Percentiles rank a stretch among this genome's conserved stretches.
Conservation (phyloP, 2,329 filamentous ascomycete genomes). For the Drechslerella coelobrocha region DNA sequence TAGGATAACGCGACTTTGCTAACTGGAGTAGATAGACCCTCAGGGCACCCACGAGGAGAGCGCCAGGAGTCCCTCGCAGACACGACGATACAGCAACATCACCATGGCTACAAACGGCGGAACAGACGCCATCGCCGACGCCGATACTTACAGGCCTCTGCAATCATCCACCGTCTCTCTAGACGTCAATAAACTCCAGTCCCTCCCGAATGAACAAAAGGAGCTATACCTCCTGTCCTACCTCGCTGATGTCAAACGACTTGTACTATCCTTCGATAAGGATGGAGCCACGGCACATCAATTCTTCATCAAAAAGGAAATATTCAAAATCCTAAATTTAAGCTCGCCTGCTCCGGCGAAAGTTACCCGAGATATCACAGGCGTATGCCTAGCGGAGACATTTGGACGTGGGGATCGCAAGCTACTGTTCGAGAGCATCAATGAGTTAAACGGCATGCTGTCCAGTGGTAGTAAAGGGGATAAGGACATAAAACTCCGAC, state of each 20-base stretch:
- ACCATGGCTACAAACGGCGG: slow-evolving; percentile 46
- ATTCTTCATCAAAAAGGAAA: slow-evolving; percentile 88
- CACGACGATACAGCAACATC: slow-evolving; percentile 11
- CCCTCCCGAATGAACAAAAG: slow-evolving; percentile 90
- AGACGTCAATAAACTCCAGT: slow-evolving; percentile 85
- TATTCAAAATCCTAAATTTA: slow-evolving; percentile 90
- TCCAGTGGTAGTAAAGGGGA: slow-evolving; percentile 77
- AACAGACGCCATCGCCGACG: slow-evolving; percentile 19
- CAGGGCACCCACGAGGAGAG: slow-evolving; percentile 34
- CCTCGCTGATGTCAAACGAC: slow-evolving; percentile 78
- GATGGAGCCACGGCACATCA: slow-evolving; percentile 89
- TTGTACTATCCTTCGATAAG: slow-evolving; percentile 75
- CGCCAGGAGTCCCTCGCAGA: slow-evolving; percentile 2
- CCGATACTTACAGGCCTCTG: slow-evolving; percentile 38
- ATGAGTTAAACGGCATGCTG: slow-evolving; percentile 78
- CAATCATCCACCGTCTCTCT: slow-evolving; percentile 67
- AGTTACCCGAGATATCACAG: slow-evolving; percentile 87
- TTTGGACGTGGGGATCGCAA: slow-evolving; percentile 87
- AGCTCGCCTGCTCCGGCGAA: slow-evolving; percentile 80
- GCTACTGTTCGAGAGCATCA: slow-evolving; percentile 90
- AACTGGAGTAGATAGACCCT: not conserved
- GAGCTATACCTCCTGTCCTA: slow-evolving; percentile 92
- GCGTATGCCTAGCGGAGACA: slow-evolving; percentile 80
- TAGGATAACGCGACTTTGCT: not conserved
- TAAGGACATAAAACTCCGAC: slow-evolving; percentile 77